A percentile compares a stretch with the other conserved stretches of the same genome.
phyloP scores from a whole-genome alignment of 768 basidiomycete species.

The Clavaria fumosa region DNA sequence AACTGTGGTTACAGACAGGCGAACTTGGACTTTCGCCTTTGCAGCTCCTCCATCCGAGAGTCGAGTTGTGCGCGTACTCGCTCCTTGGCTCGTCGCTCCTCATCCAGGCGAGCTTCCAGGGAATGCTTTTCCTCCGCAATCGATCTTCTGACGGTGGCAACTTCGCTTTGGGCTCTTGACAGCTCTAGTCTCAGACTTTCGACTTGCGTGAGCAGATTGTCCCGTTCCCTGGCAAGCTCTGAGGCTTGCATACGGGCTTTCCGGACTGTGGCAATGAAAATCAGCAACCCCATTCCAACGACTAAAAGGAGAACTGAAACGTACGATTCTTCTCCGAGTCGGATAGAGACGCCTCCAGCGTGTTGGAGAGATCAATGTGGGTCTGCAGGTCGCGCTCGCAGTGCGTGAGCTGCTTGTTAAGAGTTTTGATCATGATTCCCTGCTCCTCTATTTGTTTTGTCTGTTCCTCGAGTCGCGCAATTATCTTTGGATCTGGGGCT shows the following conservation, averaged over 20 bases:
- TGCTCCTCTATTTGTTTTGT: slow-evolving; percentile 67
- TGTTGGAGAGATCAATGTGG: slow-evolving; percentile 79
- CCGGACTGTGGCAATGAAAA: slow-evolving; percentile 38
- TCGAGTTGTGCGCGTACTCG: slow-evolving; percentile 79
- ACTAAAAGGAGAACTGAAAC: slow-evolving; percentile 18
- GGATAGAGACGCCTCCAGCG: slow-evolving; percentile 71
- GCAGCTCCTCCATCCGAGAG: slow-evolving; percentile 72
- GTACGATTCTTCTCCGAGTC: slow-evolving; percentile 88
- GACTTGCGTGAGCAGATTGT: slow-evolving; percentile 49
- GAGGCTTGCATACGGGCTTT: slow-evolving; percentile 91
- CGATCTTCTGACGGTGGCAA: slow-evolving; percentile 58
- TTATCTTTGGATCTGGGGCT: slow-evolving; percentile 38
- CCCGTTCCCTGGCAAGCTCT: slow-evolving; percentile 76
- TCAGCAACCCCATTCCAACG: slow-evolving; percentile 5
- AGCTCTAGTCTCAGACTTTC: slow-evolving; percentile 59
- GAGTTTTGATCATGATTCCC: slow-evolving; percentile 81
- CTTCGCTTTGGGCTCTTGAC: slow-evolving; percentile 64
- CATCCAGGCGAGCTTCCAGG: slow-evolving; percentile 66
- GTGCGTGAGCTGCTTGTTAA: slow-evolving; percentile 88
- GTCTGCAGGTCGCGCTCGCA: slow-evolving; percentile 84
- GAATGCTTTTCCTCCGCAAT: slow-evolving; percentile 83
- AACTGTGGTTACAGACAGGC: slow-evolving; percentile 73
- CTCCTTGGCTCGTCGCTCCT: slow-evolving; percentile 82
- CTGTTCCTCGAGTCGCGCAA: slow-evolving; percentile 53
- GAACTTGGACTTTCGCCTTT: slow-evolving; percentile 82